Evolutionary conservation across 1,139 yeast genomes (phyloP).

Genomic region (Magnusiomyces suaveolens): DNA sequence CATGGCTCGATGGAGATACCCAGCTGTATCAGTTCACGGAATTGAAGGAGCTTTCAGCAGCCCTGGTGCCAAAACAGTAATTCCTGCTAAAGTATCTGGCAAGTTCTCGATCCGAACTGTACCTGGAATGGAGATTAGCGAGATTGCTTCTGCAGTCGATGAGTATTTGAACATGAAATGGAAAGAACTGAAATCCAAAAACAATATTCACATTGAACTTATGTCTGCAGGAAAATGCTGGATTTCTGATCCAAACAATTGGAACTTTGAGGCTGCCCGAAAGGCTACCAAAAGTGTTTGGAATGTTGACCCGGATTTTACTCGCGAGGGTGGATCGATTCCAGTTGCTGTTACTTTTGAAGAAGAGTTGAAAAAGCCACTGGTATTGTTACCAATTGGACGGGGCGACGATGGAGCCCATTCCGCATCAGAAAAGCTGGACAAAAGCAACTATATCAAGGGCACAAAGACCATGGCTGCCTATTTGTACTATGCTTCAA

Average conservation of each 20-base stretch:
- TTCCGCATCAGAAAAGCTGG: slow-evolving; percentile 89
- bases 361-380: slow-evolving; percentile 72
- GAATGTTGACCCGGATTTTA: slow-evolving; percentile 89
- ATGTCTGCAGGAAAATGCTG: slow-evolving; percentile 94
- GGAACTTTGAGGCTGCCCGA: slow-evolving; percentile 86
- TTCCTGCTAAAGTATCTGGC: slow-evolving; percentile 88
- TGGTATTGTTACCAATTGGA: slow-evolving; percentile 89
- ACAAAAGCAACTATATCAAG: slow-evolving; percentile 76
- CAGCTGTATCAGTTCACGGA: slow-evolving; percentile 92
- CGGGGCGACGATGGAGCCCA: slow-evolving; percentile 99
- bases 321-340: slow-evolving; percentile 97
- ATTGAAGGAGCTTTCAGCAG: slow-evolving; percentile 95
- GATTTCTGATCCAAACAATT: slow-evolving; percentile 91
- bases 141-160: neutral
- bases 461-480: slow-evolving; percentile 94
- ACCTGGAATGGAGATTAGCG: slow-evolving; percentile 59
- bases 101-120: slow-evolving; percentile 96
- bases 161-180: neutral
- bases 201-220: slow-evolving; percentile 58
- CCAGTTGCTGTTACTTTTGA: slow-evolving; percentile 93
- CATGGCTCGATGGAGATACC: slow-evolving; percentile 98
- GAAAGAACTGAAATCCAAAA: slow-evolving; percentile 57
- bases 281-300: slow-evolving; percentile 91
- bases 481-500: slow-evolving; percentile 75
- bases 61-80: slow-evolving; percentile 95